A percentile compares a stretch with the other conserved stretches of the same genome.
phyloP scores from a whole-genome alignment of 2,329 filamentous ascomycete genomes.

The Cercospora nicotianae region DNA sequence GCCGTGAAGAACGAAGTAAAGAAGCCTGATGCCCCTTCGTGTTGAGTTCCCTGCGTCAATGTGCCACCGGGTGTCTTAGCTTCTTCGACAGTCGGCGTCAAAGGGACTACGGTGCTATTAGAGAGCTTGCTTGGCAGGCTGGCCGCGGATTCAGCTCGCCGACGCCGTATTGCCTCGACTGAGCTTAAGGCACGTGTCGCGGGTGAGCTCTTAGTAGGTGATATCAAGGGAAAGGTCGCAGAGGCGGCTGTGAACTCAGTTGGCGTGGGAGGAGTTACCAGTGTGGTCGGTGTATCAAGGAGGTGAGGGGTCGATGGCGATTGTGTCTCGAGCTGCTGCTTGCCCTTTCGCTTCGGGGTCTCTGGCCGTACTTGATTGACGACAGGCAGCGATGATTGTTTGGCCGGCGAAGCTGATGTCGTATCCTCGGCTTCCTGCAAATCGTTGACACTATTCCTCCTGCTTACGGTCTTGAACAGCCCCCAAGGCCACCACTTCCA shows the following conservation, averaged over 20 bases:
- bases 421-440: slow-evolving; percentile 32
- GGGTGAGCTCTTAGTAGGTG: slow-evolving; percentile 49
- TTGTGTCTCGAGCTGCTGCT: slow-evolving; percentile 39
- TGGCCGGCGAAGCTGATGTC: not conserved
- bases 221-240: slow-evolving; percentile 26
- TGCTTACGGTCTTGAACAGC: slow-evolving; percentile 46
- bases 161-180: slow-evolving; percentile 37
- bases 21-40: slow-evolving; percentile 61
- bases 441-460: slow-evolving; percentile 35
- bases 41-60: slow-evolving; percentile 44
- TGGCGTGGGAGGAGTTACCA: slow-evolving; percentile 65
- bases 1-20: slow-evolving; percentile 92
- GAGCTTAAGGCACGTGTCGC: slow-evolving; percentile 28
- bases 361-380: slow-evolving; percentile 25
- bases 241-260: slow-evolving; percentile 43
- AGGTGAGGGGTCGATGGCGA: slow-evolving; percentile 43
- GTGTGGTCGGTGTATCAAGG: slow-evolving; percentile 53
- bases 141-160: slow-evolving; percentile 35
- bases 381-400: not conserved
- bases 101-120: slow-evolving; percentile 67
- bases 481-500: slow-evolving; percentile 46
- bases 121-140: slow-evolving; percentile 79
- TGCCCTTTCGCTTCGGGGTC: slow-evolving; percentile 27
- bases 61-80: slow-evolving; percentile 59
- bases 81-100: slow-evolving; percentile 76